A percentile compares a stretch with the other conserved stretches of the same genome.
Evolutionary conservation across 306 rosid species (phyloP).

Genomic region (Erythrophleum fordii): DNA sequence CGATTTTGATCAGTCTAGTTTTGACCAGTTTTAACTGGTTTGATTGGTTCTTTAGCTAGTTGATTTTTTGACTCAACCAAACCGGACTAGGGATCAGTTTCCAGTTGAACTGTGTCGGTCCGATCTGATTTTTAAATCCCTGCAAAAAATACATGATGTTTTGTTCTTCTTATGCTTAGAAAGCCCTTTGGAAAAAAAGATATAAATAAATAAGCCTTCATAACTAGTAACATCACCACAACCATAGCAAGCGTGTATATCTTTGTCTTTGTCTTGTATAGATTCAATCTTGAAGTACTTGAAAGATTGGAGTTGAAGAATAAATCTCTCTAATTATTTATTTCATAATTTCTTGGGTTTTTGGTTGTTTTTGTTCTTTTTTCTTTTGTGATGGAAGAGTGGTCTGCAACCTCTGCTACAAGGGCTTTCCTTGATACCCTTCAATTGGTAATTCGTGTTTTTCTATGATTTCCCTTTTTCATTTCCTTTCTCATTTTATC

Average conservation of each 20-base stretch:
- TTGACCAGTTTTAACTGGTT: too few relatives aligned
- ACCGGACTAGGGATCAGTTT: too few relatives aligned
- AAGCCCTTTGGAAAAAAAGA: background rate
- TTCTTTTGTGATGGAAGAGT: constrained; percentile 38
- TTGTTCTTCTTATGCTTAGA: background rate
- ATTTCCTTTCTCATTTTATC: background rate
- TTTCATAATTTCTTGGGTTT: background rate
- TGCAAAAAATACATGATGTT: background rate
- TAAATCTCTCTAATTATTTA: background rate
- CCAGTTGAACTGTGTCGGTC: too few relatives aligned
- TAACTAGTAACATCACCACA: background rate
- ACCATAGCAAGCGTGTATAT: background rate
- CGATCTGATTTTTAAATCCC: too few relatives aligned
- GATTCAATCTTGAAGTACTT: background rate
- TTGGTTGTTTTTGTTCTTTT: too few relatives aligned
- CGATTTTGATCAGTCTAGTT: too few relatives aligned
- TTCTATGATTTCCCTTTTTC: background rate
- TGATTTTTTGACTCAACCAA: too few relatives aligned
- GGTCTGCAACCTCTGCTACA: constrained; percentile 58
- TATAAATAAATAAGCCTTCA: background rate
- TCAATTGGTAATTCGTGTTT: constrained; percentile 38
- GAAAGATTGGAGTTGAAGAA: background rate
- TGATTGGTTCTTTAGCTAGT: too few relatives aligned
- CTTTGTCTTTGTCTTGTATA: background rate
- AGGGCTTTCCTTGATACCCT: constrained; percentile 57